A percentile compares a stretch with the other conserved stretches of the same genome.
phyloP scores from a whole-genome alignment of 192 early-diverging fungal species.

The Backusella macrospora region DNA sequence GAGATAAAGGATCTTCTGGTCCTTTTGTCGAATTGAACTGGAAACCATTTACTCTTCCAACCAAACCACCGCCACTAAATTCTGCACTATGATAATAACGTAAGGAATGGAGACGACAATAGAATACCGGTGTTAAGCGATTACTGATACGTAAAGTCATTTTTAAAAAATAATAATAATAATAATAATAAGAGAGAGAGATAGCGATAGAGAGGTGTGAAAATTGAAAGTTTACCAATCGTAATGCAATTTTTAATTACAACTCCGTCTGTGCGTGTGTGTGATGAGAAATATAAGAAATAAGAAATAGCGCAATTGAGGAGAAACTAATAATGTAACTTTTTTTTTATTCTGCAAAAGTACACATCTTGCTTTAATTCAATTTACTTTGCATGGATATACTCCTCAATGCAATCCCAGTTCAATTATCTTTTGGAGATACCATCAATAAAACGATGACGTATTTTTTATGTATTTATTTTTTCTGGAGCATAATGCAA shows the following conservation, averaged over 20 bases:
- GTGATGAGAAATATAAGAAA: background rate
- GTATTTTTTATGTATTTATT: too few relatives aligned
- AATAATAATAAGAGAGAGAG: background rate
- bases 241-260: background rate
- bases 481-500: too few relatives aligned
- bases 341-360: too few relatives aligned
- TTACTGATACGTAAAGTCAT: slow-evolving; percentile 5
- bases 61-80: background rate
- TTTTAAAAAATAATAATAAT: background rate
- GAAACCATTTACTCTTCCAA: background rate
- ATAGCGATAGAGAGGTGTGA: background rate
- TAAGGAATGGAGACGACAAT: background rate
- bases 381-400: too few relatives aligned
- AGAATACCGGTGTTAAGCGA: background rate
- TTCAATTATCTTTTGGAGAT: too few relatives aligned
- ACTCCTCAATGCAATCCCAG: too few relatives aligned
- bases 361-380: too few relatives aligned
- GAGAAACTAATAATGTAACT: too few relatives aligned
- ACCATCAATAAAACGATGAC: too few relatives aligned
- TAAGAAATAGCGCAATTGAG: too few relatives aligned
- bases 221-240: background rate
- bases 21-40: background rate
- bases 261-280: background rate
- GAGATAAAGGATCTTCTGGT: slow-evolving; percentile 12
- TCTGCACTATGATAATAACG: background rate